A percentile compares a stretch with the other conserved stretches of the same genome.
Conservation (phyloP, 495 filamentous ascomycete species). For the Aspergillus conjunctus region DNA sequence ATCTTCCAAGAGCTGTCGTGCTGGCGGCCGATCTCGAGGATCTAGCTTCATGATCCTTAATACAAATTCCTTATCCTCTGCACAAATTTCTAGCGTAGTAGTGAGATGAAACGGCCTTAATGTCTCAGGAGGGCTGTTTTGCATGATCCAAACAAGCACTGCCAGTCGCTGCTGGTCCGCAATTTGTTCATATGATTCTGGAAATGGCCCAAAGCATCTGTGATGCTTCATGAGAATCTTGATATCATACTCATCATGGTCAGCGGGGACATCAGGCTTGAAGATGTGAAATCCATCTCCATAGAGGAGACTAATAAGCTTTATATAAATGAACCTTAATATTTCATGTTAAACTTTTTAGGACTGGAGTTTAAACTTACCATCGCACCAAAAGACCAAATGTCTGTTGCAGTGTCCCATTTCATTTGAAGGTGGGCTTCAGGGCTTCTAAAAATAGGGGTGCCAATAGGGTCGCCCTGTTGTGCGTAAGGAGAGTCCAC, state of each 20-base stretch:
- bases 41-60: conserved; percentile 33
- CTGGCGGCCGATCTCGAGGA: conserved; percentile 31
- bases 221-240: conserved; percentile 44
- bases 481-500: conserved; percentile 38
- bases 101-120: conserved; percentile 28
- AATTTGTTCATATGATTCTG: conserved; percentile 34
- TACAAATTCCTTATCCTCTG: conserved; percentile 31
- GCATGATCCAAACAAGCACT: conserved; percentile 26
- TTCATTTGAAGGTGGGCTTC: conserved; percentile 39
- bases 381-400: conserved; percentile 48
- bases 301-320: conserved; percentile 47
- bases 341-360: neutral
- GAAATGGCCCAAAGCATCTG: conserved; percentile 47
- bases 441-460: conserved; percentile 40
- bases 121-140: conserved; percentile 25
- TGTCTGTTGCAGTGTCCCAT: conserved; percentile 44
- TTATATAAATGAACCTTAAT: conserved; percentile 7
- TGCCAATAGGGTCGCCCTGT: conserved; percentile 40
- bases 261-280: conserved; percentile 40
- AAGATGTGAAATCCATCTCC: conserved; percentile 46
- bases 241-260: conserved; percentile 42
- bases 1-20: conserved; percentile 28
- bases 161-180: conserved; percentile 23
- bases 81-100: conserved; percentile 24
- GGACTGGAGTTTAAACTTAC: conserved; percentile 22